Percentiles rank a stretch among this genome's conserved stretches.
phyloP scores from a whole-genome alignment of 1,284 basidiomycete species.

The Ganoderma resinaceum region DNA sequence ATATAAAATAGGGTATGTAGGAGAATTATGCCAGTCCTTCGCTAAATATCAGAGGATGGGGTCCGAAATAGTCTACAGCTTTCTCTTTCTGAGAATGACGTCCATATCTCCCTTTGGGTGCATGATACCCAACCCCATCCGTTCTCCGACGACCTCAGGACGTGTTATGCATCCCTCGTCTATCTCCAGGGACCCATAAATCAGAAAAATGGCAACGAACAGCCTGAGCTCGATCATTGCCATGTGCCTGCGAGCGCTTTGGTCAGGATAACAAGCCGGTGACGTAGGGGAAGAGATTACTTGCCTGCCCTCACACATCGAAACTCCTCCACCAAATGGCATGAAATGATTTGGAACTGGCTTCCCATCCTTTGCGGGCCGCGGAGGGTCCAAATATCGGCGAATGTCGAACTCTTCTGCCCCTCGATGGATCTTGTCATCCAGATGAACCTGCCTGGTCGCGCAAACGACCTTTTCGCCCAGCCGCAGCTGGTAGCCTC shows the following conservation, averaged over 20 bases:
- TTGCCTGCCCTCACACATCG: constrained; percentile 37
- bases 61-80: constrained; percentile 4
- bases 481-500: constrained; percentile 25
- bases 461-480: constrained; percentile 39
- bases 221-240: constrained; percentile 29
- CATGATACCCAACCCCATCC: constrained; percentile 28
- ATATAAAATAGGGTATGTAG: not conserved
- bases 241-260: constrained; percentile 24
- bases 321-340: constrained; percentile 36
- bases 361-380: constrained; percentile 31
- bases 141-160: constrained; percentile 20
- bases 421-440: constrained; percentile 32
- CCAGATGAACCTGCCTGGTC: constrained; percentile 34
- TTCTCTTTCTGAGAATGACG: constrained; percentile 25
- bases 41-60: not conserved
- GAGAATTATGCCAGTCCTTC: not conserved
- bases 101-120: constrained; percentile 27
- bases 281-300: not conserved
- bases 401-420: constrained; percentile 27
- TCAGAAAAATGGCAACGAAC: constrained; percentile 26
- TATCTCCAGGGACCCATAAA: constrained; percentile 22
- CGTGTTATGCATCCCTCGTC: constrained; percentile 22
- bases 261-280: not conserved
- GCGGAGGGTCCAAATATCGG: constrained; percentile 28
- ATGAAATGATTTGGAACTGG: constrained; percentile 33